phyloP scores from a whole-genome alignment of 2,329 filamentous ascomycete species.

The Colletotrichum sp. region DNA sequence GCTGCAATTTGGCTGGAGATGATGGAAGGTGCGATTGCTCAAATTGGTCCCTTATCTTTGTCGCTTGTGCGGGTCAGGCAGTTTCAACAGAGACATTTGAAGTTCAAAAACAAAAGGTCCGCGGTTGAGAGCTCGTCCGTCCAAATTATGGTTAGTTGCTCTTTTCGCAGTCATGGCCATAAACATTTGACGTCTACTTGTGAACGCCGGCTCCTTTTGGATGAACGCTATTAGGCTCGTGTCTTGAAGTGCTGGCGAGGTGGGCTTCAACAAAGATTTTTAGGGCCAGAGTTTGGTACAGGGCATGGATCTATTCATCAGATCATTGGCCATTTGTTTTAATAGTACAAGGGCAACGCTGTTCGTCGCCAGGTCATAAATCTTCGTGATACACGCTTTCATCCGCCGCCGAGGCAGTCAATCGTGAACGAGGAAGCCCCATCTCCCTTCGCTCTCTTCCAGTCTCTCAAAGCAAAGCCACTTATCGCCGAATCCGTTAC shows the following conservation, averaged over 20 bases:
- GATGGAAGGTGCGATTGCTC: neutral
- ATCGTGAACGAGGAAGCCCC: neutral
- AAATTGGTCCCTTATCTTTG: neutral
- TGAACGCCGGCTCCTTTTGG: neutral
- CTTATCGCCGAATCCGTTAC: constrained; percentile 2
- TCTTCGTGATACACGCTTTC: constrained; percentile 13
- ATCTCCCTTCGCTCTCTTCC: neutral
- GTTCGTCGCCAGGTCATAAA: constrained; percentile 11
- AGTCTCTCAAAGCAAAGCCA: constrained; percentile 7
- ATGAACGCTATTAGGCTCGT: neutral
- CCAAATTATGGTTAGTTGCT: neutral
- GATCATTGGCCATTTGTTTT: constrained; percentile 14
- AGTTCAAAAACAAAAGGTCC: neutral
- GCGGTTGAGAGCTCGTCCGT: neutral
- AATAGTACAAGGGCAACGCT: constrained; percentile 15
- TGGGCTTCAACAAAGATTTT: neutral
- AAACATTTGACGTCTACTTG: neutral
- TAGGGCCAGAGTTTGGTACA: neutral
- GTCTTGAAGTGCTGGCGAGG: neutral
- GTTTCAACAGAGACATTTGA: neutral
- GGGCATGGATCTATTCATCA: constrained; percentile 15
- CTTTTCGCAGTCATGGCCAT: neutral
- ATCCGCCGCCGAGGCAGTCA: constrained; percentile 6
- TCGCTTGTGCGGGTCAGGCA: neutral
- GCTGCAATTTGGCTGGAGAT: neutral